phyloP scores from a whole-genome alignment of 2,329 filamentous ascomycete species.

The Verticillium alfalfae region DNA sequence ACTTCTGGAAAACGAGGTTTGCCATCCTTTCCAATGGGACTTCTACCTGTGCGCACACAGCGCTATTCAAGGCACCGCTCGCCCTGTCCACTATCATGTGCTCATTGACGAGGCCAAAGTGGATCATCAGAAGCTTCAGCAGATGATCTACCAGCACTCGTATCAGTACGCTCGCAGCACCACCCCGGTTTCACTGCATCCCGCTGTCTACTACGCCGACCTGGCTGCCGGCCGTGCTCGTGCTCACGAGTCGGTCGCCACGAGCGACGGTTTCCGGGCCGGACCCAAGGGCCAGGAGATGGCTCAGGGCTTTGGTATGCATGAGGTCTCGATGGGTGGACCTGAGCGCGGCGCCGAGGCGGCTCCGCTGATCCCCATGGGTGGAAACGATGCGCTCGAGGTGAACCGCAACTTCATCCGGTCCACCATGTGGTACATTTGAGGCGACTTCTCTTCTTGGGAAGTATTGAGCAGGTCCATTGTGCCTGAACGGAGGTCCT shows the following conservation, averaged over 20 bases:
- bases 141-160: conserved; percentile 89
- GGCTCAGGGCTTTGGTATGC: conserved; percentile 29
- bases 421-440: conserved; percentile 40
- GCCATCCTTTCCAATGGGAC: conserved; percentile 84
- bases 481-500: background rate
- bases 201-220: conserved; percentile 94
- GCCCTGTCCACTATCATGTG: conserved; percentile 89
- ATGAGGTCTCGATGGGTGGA: conserved; percentile 21
- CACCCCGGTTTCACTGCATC: conserved; percentile 82
- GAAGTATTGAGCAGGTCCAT: background rate
- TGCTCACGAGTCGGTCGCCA: conserved; percentile 57
- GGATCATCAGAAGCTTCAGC: conserved; percentile 65
- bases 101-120: conserved; percentile 75
- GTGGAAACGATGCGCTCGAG: conserved; percentile 14
- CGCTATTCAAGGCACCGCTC: conserved; percentile 89
- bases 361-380: conserved; percentile 13
- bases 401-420: conserved; percentile 25
- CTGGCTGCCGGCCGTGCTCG: conserved; percentile 76
- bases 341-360: conserved; percentile 5
- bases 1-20: conserved; percentile 83
- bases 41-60: conserved; percentile 62
- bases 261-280: conserved; percentile 36
- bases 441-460: background rate
- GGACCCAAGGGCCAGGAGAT: conserved; percentile 38
- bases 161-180: conserved; percentile 92